phyloP scores from a whole-genome alignment of 805 yeast species.

The Kluyveromyces siamensis region DNA sequence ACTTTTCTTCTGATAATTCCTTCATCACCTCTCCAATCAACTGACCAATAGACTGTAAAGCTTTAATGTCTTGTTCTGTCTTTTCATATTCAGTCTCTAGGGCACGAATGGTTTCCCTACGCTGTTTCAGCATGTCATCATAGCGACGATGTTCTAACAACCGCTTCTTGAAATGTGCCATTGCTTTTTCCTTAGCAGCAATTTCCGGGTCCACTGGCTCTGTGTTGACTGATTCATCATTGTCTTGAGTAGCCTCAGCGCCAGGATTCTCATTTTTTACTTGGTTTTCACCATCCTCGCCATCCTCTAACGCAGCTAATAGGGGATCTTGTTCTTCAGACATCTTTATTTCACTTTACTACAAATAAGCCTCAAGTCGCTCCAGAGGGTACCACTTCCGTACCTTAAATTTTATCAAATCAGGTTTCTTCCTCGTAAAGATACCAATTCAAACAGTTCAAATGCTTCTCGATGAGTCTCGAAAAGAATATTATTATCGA shows the following conservation, averaged over 20 bases:
- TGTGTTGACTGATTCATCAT: constrained; percentile 25
- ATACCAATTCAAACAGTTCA: not conserved
- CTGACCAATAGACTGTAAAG: constrained; percentile 94
- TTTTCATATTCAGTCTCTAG: constrained; percentile 77
- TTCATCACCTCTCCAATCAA: constrained; percentile 94
- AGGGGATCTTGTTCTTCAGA: constrained; percentile 71
- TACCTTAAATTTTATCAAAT: not conserved
- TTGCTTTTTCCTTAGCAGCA: constrained; percentile 55
- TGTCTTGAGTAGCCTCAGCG: constrained; percentile 9
- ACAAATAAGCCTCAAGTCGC: not conserved
- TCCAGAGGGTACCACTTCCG: not conserved
- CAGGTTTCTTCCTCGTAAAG: not conserved
- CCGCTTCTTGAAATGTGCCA: constrained; percentile 72
- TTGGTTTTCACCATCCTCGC: constrained; percentile 6
- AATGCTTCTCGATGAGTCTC: not conserved
- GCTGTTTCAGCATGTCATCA: constrained; percentile 82
- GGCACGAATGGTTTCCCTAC: constrained; percentile 75
- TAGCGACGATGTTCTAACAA: constrained; percentile 88
- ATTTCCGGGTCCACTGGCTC: constrained; percentile 48
- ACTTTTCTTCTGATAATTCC: constrained; percentile 89
- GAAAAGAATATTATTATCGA: not conserved
- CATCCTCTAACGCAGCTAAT: constrained; percentile 46
- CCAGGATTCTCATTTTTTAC: not conserved
- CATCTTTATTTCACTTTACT: constrained; percentile 22
- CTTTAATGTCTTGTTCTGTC: constrained; percentile 95